Conservation (phyloP, 768 basidiomycete species). For the Tephrocybe sp. region DNA sequence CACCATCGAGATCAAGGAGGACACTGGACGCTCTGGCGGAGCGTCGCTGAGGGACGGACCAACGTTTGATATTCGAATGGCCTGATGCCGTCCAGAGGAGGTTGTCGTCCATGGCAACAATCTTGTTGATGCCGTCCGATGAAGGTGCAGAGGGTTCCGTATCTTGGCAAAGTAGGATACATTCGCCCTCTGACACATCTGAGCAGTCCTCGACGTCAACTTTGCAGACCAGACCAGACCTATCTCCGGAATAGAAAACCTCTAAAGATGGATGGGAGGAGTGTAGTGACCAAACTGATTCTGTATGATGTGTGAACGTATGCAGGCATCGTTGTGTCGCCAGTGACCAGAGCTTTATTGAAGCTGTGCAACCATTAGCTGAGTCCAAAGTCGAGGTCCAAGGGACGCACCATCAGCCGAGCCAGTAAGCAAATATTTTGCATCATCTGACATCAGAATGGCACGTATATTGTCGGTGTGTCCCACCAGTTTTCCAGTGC, state of each 20-base stretch:
- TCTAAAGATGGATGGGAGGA: constrained; percentile 85
- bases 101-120: constrained; percentile 80
- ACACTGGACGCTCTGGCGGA: constrained; percentile 30
- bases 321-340: constrained; percentile 87
- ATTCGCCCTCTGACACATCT: constrained; percentile 88
- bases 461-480: constrained; percentile 97
- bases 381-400: not conserved
- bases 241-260: constrained; percentile 94
- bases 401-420: constrained; percentile 63
- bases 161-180: constrained; percentile 80
- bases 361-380: constrained; percentile 38
- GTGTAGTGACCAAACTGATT: constrained; percentile 91
- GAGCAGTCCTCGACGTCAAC: constrained; percentile 86
- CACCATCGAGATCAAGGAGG: constrained; percentile 13
- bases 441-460: constrained; percentile 86
- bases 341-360: constrained; percentile 94
- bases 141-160: constrained; percentile 36
- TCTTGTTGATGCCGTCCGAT: constrained; percentile 69
- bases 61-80: constrained; percentile 77
- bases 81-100: constrained; percentile 91
- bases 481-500: constrained; percentile 85
- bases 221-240: constrained; percentile 84
- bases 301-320: constrained; percentile 94
- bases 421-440: constrained; percentile 83
- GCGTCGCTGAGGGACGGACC: constrained; percentile 65